Evolutionary conservation across 2,329 filamentous ascomycete species (phyloP), one percentile per base, ranked within the genome.

Genomic region (Apiospora aurea): DNA sequence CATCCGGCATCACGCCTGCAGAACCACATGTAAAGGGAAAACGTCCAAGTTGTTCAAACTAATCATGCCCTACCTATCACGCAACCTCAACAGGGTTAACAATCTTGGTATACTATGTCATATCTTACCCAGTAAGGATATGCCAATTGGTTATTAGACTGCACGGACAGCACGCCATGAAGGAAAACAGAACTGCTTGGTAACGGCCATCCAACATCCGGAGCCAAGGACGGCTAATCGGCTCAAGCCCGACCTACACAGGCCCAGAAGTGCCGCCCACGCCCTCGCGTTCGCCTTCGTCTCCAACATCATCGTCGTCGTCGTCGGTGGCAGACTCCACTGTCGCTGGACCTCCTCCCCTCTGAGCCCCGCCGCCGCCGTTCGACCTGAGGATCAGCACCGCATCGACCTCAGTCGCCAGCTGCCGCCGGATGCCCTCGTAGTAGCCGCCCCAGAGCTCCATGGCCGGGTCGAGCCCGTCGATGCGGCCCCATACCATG

Each of bases 401-500:
- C 2, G 49, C 70, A 34, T 71, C 61, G 43, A 69, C 61, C 46
- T 69, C 70, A n/a, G n/a, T 43, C 21, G 24, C 44, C 26, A 71
- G 57, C 29, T 68, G 44, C 26, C 46, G 66, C 26, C 57, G 66
- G 61, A 64, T 68, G 4, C 38, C 57, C 16, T 67, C 29, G 57
- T 71, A 68, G 61, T 38, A 71, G 26, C 26, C 70, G 21, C 38
- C 29, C 29, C 29, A 53, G 21, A 67, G 68, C 44, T 49, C 43
- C 47, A 41, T 29, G 41, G 11, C 14, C 26, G 46, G 68, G 11
- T 46, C 44, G 14, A 67, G 51, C 18, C 7, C 69, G 43, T 29
- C 34, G 18, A n/a, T 29, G 53, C 49, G 43, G 26, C 68, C 43
- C 71, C 71, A 72, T 21, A 69, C 51, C 34, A 72, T 64, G 18